phyloP scores from a whole-genome alignment of 2,329 filamentous ascomycete genomes.

The Exophiala aquamarina region DNA sequence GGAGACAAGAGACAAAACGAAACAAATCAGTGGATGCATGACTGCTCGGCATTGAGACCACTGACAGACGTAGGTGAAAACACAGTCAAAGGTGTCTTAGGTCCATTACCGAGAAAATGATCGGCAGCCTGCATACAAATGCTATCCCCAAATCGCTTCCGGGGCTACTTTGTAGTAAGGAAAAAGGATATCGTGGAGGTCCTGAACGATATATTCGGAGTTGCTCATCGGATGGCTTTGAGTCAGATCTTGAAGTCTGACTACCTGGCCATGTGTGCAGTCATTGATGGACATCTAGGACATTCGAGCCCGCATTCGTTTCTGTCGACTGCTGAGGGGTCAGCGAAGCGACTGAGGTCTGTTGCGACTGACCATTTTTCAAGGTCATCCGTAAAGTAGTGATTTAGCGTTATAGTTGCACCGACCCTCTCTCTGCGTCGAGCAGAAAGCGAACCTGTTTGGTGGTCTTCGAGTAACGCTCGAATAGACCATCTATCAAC shows the following conservation, averaged over 20 bases:
- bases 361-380: conserved; percentile 35
- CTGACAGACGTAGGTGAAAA: conserved; percentile 55
- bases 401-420: conserved; percentile 52
- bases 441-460: conserved; percentile 54
- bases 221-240: conserved; percentile 33
- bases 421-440: conserved; percentile 49
- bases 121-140: conserved; percentile 60
- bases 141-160: conserved; percentile 63
- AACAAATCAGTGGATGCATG: too few relatives aligned
- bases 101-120: conserved; percentile 52
- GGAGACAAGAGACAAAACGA: too few relatives aligned
- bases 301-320: conserved; percentile 1
- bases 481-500: conserved; percentile 48
- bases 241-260: conserved; percentile 6
- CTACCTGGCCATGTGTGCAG: conserved; percentile 3
- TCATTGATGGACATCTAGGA: conserved; percentile 1
- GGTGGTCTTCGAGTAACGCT: conserved; percentile 50
- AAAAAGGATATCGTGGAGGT: conserved; percentile 61
- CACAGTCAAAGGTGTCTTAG: conserved; percentile 52
- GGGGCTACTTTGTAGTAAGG: conserved; percentile 64
- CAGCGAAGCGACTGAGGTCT: not conserved
- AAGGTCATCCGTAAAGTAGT: conserved; percentile 52
- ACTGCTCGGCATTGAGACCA: conserved; percentile 46
- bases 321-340: not conserved
- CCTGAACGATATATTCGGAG: conserved; percentile 42